Evolutionary conservation across 78 protist species (phyloP), one percentile per base, ranked within the genome.

Genomic region (Isochrysis galbana): DNA sequence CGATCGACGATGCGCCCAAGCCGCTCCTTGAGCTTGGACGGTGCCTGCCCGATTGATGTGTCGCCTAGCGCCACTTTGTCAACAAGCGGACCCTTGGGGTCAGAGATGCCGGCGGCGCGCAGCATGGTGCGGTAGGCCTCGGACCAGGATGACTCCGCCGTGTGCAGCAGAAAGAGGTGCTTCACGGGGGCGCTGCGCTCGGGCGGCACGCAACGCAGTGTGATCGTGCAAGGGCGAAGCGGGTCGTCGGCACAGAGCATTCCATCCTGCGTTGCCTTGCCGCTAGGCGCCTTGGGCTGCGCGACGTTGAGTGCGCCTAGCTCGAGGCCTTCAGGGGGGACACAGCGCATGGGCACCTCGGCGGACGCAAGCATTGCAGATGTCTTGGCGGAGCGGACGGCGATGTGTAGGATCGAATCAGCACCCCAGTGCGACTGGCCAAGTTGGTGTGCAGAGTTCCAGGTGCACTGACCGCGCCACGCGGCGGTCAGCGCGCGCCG

Each of bases 371-470:
- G 61, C 61, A 51, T 7, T 14, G 61, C 61, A 51, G 61, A 51
- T 7, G 7, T 14, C 61, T 51, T 51, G 7, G 29, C 61, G 61
- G 29, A 19, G 61, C 61, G 61, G 29, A 51, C 61, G 29, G 61
- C 61, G 61, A 51, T 7, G 61, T 51, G 61, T 14, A 77, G 84
- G 29, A 77, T 26, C 17, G 84, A 39, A 46, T 77, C 84, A 26
- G 4, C 14, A 2, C n/a, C 84, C 84, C 84, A 77, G 47, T 77
- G 84, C 47, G 84, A 39, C 36, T 25, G 84, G 36, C 84, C 84
- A 46, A 77, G 84, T 1, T 11, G 84, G n/a, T 46, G 84, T 46
- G 84, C 84, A 42, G 84, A 77, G 84, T 77, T 77, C 84, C 84
- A 77, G 48, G 23, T 39, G 84, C 84, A 70, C 17, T 2, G 82